Percentiles rank a stretch among this genome's conserved stretches.
Evolutionary conservation across 768 basidiomycete genomes (phyloP).

Genomic region (Tulasnella sp.): DNA sequence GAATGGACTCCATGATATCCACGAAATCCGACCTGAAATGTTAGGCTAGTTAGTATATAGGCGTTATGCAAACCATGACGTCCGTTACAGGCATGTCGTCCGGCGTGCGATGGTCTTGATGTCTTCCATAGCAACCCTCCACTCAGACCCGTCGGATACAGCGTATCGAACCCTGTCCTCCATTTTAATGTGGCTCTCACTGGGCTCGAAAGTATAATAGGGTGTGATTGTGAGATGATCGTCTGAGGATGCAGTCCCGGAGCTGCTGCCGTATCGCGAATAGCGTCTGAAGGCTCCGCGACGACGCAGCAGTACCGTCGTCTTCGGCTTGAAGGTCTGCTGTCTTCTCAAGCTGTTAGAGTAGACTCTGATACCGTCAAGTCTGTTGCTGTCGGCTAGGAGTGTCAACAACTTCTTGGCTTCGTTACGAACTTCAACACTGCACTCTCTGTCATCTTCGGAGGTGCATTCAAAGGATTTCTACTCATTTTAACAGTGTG

Average conservation of each 20-base stretch:
- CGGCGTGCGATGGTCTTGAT: slow-evolving; percentile 8
- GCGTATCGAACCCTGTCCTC: slow-evolving; percentile 1
- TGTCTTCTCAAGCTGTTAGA: neutral
- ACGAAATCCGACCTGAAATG: slow-evolving; percentile 5
- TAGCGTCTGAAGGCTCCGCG: neutral
- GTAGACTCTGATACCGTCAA: neutral
- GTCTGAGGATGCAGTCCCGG: neutral
- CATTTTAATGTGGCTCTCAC: no score
- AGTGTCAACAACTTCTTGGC: neutral
- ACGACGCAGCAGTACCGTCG: neutral
- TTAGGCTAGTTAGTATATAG: neutral
- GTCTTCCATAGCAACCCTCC: neutral
- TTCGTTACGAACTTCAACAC: neutral
- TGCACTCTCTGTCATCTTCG: slow-evolving; percentile 4
- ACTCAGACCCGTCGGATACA: neutral
- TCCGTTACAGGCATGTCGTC: slow-evolving; percentile 8
- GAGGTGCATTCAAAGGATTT: slow-evolving; percentile 1
- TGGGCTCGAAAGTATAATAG: neutral
- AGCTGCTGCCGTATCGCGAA: neutral
- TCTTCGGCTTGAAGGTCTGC: neutral
- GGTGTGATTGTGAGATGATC: neutral
- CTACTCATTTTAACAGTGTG: no score
- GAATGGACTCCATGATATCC: slow-evolving; percentile 11
- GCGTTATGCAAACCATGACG: neutral
- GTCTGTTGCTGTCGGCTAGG: slow-evolving; percentile 5